Percentiles rank a stretch among this genome's conserved stretches.
These are phyloP conservation scores for Mycena indigotica DNA, from an alignment of 768 basidiomycete genomes.

Conservation along the genomic window DNA sequence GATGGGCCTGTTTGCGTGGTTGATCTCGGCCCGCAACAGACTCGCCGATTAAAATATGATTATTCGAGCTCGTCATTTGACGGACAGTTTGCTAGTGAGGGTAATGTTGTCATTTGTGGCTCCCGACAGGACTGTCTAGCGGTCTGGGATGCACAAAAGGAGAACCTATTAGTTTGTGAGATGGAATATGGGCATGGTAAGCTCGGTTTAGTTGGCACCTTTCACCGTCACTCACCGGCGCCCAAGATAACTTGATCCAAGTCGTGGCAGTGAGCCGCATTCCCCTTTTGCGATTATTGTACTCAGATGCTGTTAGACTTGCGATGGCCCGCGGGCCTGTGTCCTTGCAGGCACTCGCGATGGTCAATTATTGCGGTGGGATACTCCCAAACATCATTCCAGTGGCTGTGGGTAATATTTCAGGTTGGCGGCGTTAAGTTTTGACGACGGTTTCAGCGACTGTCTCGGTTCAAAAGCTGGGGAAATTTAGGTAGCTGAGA, in stretches of 20 bases:
- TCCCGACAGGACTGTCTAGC: slow-evolving; percentile 54
- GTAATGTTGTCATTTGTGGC: slow-evolving; percentile 61
- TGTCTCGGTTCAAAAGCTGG: too few species aligned
- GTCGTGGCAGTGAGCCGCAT: slow-evolving; percentile 44
- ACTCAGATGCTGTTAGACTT: slow-evolving; percentile 37
- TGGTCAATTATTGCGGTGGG: slow-evolving; percentile 62
- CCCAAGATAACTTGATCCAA: slow-evolving; percentile 43
- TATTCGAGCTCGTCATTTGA: slow-evolving; percentile 46
- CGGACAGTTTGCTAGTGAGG: slow-evolving; percentile 55
- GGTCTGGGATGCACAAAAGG: slow-evolving; percentile 63
- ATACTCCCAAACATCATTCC: slow-evolving; percentile 11
- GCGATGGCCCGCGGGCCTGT: slow-evolving; percentile 47
- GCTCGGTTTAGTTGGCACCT: slow-evolving; percentile 19
- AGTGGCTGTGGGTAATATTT: too few species aligned
- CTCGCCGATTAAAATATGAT: slow-evolving; percentile 34
- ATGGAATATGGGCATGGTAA: slow-evolving; percentile 54
- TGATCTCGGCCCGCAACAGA: slow-evolving; percentile 49
- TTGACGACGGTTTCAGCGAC: too few species aligned
- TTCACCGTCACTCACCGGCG: slow-evolving; percentile 16
- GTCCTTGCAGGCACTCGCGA: slow-evolving; percentile 60
- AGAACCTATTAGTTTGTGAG: slow-evolving; percentile 56
- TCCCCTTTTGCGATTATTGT: slow-evolving; percentile 16
- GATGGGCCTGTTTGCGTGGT: slow-evolving; percentile 56
- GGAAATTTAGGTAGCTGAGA: too few species aligned
- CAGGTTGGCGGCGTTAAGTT: too few species aligned